Evolutionary conservation across 78 protist genomes (phyloP).

Genomic region (Corallochytrium limacisporum): DNA sequence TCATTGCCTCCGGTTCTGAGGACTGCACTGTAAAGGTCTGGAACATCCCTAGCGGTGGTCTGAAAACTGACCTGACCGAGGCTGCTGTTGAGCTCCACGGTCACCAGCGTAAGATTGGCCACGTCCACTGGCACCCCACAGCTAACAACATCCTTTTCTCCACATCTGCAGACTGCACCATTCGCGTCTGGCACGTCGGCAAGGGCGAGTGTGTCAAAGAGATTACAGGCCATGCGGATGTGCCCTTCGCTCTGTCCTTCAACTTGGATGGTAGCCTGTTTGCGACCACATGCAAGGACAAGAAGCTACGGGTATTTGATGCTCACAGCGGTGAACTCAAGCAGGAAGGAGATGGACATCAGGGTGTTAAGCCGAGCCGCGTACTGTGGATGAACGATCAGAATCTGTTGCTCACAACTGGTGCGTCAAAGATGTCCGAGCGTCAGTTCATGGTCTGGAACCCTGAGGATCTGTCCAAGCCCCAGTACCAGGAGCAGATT

Average conservation of each 20-base stretch:
- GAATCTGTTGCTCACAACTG: constrained; percentile 60
- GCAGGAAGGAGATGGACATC: constrained; percentile 51
- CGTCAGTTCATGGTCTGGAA: constrained; percentile 70
- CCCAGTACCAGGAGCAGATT: constrained; percentile 28
- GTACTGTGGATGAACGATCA: constrained; percentile 52
- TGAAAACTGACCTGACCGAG: constrained; percentile 11
- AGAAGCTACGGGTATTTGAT: constrained; percentile 76
- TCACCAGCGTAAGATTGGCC: constrained; percentile 78
- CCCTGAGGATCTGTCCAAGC: constrained; percentile 32
- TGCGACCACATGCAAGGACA: constrained; percentile 76
- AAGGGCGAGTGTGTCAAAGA: constrained; percentile 31
- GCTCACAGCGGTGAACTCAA: constrained; percentile 44
- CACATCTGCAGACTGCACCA: constrained; percentile 34
- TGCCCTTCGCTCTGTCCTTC: constrained; percentile 63
- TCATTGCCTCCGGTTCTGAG: constrained; percentile 83
- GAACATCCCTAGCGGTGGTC: constrained; percentile 82
- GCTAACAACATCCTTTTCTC: constrained; percentile 80
- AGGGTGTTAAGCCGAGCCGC: constrained; percentile 77
- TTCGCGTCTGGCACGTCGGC: constrained; percentile 80
- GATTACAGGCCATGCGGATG: constrained; percentile 43
- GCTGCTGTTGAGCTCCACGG: constrained; percentile 61
- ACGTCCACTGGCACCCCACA: constrained; percentile 63
- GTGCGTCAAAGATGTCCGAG: constrained; percentile 69
- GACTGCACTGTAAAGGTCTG: constrained; percentile 79
- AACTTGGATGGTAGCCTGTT: constrained; percentile 69